phyloP scores from a whole-genome alignment of 495 filamentous ascomycete genomes.

The Aspergillus asperescens region DNA sequence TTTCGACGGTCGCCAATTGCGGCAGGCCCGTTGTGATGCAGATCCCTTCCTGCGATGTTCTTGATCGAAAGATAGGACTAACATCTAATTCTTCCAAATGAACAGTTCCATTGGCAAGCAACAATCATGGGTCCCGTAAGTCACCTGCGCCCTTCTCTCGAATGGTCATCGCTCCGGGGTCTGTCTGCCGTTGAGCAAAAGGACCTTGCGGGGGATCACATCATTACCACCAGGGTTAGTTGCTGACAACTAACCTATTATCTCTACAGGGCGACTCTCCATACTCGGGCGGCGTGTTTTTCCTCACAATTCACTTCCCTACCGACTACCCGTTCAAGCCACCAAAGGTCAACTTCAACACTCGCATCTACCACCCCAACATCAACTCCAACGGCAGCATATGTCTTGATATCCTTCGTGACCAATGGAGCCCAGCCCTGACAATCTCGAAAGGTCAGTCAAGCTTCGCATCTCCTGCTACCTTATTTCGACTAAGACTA shows the following conservation, averaged over 20 bases:
- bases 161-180: background rate
- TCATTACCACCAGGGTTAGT: background rate
- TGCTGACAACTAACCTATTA: slow-evolving; percentile 19
- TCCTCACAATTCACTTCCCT: slow-evolving; percentile 96
- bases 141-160: slow-evolving; percentile 19
- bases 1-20: slow-evolving; percentile 11
- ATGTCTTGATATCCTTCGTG: slow-evolving; percentile 94
- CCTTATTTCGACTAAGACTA: background rate
- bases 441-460: slow-evolving; percentile 93
- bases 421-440: slow-evolving; percentile 98
- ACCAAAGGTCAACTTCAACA: slow-evolving; percentile 99
- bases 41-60: background rate
- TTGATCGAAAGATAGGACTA: slow-evolving; percentile 11
- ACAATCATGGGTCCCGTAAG: slow-evolving; percentile 99
- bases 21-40: slow-evolving; percentile 20
- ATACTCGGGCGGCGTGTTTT: slow-evolving; percentile 97
- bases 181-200: background rate
- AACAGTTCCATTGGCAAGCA: slow-evolving; percentile 98
- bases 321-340: slow-evolving; percentile 99
- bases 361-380: slow-evolving; percentile 98
- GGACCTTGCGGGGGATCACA: slow-evolving; percentile 24
- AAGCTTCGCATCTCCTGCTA: background rate
- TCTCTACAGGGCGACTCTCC: slow-evolving; percentile 73
- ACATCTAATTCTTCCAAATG: slow-evolving; percentile 12
- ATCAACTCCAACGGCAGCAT: slow-evolving; percentile 99